Conservation (phyloP, 1,284 basidiomycete species). For the Agroathelia rolfsii region DNA sequence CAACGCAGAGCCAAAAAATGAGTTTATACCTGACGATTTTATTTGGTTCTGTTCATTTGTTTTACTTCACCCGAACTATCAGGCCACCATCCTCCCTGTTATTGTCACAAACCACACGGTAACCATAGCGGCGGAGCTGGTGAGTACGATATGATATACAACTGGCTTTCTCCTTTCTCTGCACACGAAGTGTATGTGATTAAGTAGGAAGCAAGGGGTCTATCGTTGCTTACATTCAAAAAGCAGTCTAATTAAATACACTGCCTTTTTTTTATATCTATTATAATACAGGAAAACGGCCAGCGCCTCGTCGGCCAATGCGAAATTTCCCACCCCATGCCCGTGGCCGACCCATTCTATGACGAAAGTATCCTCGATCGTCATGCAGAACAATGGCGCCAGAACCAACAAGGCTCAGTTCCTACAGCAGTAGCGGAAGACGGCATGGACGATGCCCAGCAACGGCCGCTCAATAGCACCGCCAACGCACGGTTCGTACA, state of each 20-base stretch:
- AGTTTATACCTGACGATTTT: no score
- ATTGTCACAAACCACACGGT: constrained; percentile 94
- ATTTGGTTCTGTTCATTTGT: no score
- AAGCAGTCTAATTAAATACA: constrained; percentile 7
- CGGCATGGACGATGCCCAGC: constrained; percentile 37
- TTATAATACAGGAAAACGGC: constrained; percentile 71
- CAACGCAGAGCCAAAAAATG: no score
- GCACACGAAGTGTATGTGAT: no score
- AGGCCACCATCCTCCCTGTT: constrained; percentile 80
- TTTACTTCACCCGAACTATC: constrained; percentile 9
- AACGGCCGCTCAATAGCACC: no score
- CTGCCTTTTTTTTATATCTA: constrained; percentile 8
- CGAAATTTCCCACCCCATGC: constrained; percentile 90
- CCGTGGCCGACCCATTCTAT: constrained; percentile 19
- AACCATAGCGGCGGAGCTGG: constrained; percentile 93
- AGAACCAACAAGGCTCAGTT: constrained; percentile 10
- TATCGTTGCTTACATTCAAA: no score
- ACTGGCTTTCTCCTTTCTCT: constrained; percentile 5
- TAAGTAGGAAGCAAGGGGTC: no score
- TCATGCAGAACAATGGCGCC: constrained; percentile 23
- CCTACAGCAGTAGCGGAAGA: constrained; percentile 28
- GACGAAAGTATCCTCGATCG: constrained; percentile 19
- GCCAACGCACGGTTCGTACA: constrained; percentile 71
- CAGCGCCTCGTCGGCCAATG: constrained; percentile 86
- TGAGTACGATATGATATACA: constrained; percentile 25